Base-by-base conservation (phyloP, 352 stramenopile genomes). In the Phytophthora sp. region DNA sequence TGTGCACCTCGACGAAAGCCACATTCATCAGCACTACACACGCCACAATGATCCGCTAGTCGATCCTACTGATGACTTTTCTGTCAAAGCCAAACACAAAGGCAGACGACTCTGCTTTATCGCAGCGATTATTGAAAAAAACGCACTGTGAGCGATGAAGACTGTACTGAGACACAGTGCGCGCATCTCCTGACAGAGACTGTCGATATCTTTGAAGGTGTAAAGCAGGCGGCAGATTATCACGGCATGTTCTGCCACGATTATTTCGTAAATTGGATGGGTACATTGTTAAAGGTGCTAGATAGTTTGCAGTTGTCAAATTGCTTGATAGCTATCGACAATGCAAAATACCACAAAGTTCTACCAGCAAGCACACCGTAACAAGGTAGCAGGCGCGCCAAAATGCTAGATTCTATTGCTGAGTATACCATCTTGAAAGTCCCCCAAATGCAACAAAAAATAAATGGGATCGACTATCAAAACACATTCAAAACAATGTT, bases 21-120 rank as follows among this genome's bases (percentile, higher is more conserved):
- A 73, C 36, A 73, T 75, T 23, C 60, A 73, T 30, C 55, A 74
- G n/a, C n/a, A n/a, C n/a, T n/a, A n/a, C n/a, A n/a, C n/a, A n/a
- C n/a, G n/a, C n/a, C n/a, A n/a, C n/a, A n/a, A n/a, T n/a, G n/a
- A n/a, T n/a, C 29, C 42, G 13, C 31, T 78, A 33, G 63, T 57
- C 39, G 64, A 74, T 31, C 60, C 56, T 24, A 66, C 26, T 20
- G 58, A 77, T 52, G 42, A 63, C n/a, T 39, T n/a, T n/a, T n/a
- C n/a, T n/a, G n/a, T n/a, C n/a, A n/a, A n/a, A n/a, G n/a, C n/a
- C n/a, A n/a, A n/a, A n/a, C n/a, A n/a, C n/a, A n/a, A n/a, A n/a
- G n/a, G n/a, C n/a, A n/a, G n/a, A n/a, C n/a, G n/a, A n/a, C n/a
- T n/a, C n/a, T n/a, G n/a, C n/a, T n/a, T n/a, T n/a, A n/a, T 15